Conservation (phyloP, 495 filamentous ascomycete species). For the Daldinia grandis region DNA sequence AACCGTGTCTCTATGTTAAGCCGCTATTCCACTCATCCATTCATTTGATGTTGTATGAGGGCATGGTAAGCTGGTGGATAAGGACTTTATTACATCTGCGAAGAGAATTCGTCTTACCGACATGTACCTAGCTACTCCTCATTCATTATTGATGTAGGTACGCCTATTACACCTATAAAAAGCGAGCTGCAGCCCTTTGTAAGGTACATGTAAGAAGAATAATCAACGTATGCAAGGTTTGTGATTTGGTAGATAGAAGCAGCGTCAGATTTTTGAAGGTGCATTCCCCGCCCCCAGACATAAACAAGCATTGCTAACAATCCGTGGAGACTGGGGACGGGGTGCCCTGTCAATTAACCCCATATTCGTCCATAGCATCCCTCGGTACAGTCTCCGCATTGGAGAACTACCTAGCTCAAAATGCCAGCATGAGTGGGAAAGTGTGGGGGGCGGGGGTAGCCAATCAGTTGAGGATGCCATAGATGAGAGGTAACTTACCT, state of each 20-base stretch:
- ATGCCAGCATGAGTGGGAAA: conserved; percentile 19
- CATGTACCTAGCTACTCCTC: conserved; percentile 12
- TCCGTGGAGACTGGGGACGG: background rate
- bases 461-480: conserved; percentile 27
- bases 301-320: conserved; percentile 32
- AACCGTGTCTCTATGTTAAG: background rate
- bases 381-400: conserved; percentile 45
- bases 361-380: conserved; percentile 31
- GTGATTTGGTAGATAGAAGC: background rate
- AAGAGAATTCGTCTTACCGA: background rate
- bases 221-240: background rate
- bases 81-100: conserved; percentile 6
- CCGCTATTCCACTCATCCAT: background rate
- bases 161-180: conserved; percentile 2
- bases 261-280: conserved; percentile 1
- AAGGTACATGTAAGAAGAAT: background rate
- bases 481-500: conserved; percentile 13
- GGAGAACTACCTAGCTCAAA: conserved; percentile 41
- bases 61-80: conserved; percentile 17
- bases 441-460: conserved; percentile 44
- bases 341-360: conserved; percentile 34
- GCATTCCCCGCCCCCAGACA: conserved; percentile 41
- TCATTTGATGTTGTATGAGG: background rate
- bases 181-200: background rate
- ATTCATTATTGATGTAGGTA: conserved; percentile 1